Base-by-base conservation (phyloP, 768 basidiomycete species). In the Russula abietina region DNA sequence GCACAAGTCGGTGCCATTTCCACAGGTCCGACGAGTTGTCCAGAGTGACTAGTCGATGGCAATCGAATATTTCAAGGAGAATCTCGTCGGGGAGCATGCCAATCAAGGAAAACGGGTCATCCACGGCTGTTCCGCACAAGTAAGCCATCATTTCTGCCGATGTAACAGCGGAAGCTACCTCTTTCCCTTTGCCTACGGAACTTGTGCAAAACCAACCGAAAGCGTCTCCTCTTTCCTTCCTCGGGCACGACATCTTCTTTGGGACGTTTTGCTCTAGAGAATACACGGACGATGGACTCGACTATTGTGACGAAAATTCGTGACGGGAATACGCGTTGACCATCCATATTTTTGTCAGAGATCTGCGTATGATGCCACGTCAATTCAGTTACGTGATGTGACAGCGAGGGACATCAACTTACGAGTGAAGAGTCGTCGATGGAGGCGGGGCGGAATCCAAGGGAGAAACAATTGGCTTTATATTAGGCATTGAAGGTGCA, bases 401-500 rank as follows among this genome's bases (percentile, higher is more conserved):
- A 26, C 14, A 49, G 11, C 8, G 41, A 59, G 24, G 32, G 32
- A 32, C 11, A 53, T 2, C n/a, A 30, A 51, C 51, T 43, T 33
- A 59, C 59, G 10, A 45, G 39, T 32, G 32, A 28, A 41, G 30
- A 41, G 51, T 43, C n/a, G 51, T 49, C n/a, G 30, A 43, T 24
- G 5, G 50, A 28, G n/a, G 39, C 7, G 22, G 24, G 30, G 59
- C 5, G 12, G 14, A 33, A 28, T 24, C 22, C 22, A 41, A 53
- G 22, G 41, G 30, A 43, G 12, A 24, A 59, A 11, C 4, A 24
- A 45, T 59, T 53, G 59, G 43, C 5, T 41, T 59, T 59, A 59
- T 59, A 59, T 59, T 59, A 59, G 59, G 59, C 5, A 59, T 41
- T 16, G 59, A 59, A 59, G 39, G 59, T 45, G 59, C 41, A 53